Evolutionary conservation across 2,329 filamentous ascomycete species (phyloP), one percentile per base, ranked within the genome.

Genomic region (Colletotrichum gigasporum): DNA sequence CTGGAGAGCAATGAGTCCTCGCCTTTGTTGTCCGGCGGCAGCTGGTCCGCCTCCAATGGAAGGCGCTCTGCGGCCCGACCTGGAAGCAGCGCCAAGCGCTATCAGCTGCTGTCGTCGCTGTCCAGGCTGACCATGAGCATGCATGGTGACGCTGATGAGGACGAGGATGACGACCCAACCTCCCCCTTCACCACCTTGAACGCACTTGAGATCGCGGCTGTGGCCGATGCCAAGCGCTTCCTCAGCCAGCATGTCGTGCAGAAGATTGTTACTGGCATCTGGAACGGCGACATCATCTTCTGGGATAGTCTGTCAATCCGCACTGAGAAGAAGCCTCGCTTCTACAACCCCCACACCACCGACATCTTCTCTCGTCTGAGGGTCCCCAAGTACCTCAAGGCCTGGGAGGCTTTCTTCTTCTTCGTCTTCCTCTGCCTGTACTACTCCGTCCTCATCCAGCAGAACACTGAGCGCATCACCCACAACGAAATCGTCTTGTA

Each of bases 271-370:
- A 90, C 91, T 45, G 91, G 91, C 50, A 92, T 97, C 56, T 96
- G 93, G 93, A 88, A 90, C 67, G 93, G 93, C 45, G 90, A 94
- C 68, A 93, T 97, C 65, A 87, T 94, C 35, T 96, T 96, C 75
- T 97, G 93, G 93, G 90, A 94, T 65, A 87, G 83, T 5, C 80
- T 97, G n/a, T 90, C 87, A 8, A 85, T 92, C 8, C 82, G 91
- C 71, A 88, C 92, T 0, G 86, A 84, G 61, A 97, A 96, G 77
- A 88, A 88, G 71, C 90, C 93, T 2, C 89, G 90, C 20, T 87
- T 92, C 68, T 96, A 96, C 78, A 92, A 92, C 73, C 80, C 80
- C 22, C 82, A 79, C 67, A 87, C 84, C 12, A 83, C 89, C 26
- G 91, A 95, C 71, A 90, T 90, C 2, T 94, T 91, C 75, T 92